Evolutionary conservation across 176 grass and related monocot species (phyloP).

Genomic region (Lolium multiflorum): DNA sequence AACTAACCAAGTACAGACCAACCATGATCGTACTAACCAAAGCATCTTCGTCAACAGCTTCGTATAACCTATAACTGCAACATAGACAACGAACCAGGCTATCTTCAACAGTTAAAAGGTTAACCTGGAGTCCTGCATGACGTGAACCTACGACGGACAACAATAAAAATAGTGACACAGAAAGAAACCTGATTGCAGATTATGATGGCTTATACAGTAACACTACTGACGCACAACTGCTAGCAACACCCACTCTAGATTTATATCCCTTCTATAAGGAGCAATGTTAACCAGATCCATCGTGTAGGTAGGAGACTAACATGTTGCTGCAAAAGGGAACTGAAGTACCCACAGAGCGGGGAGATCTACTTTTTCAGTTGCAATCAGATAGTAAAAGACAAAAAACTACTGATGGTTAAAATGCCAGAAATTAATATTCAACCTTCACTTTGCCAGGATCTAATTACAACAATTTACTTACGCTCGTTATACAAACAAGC

Average conservation of each 20-base stretch:
- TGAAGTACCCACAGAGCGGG: background rate
- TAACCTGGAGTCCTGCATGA: constrained; percentile 19
- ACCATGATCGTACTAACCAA: constrained; percentile 9
- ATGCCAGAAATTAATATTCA: background rate
- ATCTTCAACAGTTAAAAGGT: constrained; percentile 16
- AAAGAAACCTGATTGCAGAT: constrained; percentile 28
- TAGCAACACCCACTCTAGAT: constrained; percentile 6
- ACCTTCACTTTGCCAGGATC: background rate
- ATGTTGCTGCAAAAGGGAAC: constrained; percentile 1
- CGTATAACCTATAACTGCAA: background rate
- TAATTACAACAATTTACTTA: background rate
- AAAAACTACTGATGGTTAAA: background rate
- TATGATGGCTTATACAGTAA: constrained; percentile 22
- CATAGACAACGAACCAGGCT: background rate
- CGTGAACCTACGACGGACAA: constrained; percentile 28
- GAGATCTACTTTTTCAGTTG: constrained; percentile 14
- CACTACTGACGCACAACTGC: background rate
- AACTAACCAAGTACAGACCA: constrained; percentile 13
- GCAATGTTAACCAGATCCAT: background rate
- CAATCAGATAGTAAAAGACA: background rate
- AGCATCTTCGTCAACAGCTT: constrained; percentile 16
- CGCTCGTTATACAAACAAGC: background rate
- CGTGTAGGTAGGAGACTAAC: background rate
- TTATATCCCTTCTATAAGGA: constrained; percentile 16
- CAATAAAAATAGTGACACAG: background rate